phyloP scores from a whole-genome alignment of 257 asterid species.

The Sherardia arvensis region DNA sequence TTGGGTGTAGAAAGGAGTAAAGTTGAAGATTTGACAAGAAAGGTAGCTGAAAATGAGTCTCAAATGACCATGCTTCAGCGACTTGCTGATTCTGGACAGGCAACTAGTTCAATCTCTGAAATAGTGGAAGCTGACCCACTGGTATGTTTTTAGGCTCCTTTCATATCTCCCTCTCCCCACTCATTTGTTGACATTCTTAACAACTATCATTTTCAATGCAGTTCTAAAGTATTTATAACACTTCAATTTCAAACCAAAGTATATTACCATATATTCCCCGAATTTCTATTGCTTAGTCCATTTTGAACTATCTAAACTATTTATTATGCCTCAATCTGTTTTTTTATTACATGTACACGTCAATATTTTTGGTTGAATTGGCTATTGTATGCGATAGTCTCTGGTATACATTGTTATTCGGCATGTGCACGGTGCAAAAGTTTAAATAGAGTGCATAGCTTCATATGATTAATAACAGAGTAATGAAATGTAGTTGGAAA shows the following conservation, averaged over 20 bases:
- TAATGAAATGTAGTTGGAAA: neutral
- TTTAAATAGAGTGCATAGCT: neutral
- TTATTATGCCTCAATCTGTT: neutral
- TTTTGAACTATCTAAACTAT: constrained; percentile 8
- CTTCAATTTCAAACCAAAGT: neutral
- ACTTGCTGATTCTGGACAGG: constrained; percentile 48
- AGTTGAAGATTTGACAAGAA: constrained; percentile 56
- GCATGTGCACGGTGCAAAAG: neutral
- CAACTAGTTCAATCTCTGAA: constrained; percentile 51
- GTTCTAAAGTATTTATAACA: neutral
- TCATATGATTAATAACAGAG: neutral
- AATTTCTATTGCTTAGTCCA: constrained; percentile 12
- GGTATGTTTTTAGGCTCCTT: constrained; percentile 38
- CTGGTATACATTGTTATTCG: neutral
- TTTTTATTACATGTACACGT: neutral
- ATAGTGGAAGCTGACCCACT: constrained; percentile 77
- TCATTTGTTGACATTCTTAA: too few relatives aligned
- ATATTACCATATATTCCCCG: neutral
- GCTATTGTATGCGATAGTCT: neutral
- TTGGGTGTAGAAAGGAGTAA: constrained; percentile 67
- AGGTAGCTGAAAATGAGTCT: constrained; percentile 68
- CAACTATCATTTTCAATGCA: neutral
- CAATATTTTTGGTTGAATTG: neutral
- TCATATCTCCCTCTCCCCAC: neutral
- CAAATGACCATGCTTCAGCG: constrained; percentile 51